Evolutionary conservation across 2,329 filamentous ascomycete genomes (phyloP), one percentile per base, ranked within the genome.

Genomic region (Hymenotorrendiella dingleyae): DNA sequence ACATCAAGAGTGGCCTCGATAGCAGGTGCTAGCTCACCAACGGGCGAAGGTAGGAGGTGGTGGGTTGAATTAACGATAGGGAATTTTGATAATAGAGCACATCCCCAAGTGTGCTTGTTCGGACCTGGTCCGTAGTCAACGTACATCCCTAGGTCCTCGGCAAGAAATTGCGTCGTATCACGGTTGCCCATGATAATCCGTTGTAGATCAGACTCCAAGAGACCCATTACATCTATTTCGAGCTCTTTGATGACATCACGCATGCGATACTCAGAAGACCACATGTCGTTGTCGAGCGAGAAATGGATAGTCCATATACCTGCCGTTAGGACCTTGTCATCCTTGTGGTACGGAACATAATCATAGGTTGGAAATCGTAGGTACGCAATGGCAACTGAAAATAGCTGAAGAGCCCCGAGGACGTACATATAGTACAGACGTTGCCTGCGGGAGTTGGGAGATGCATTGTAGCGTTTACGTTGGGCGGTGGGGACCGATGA

Each of bases 221-320:
- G 76, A n/a, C 93, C 93, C 35, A 98, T 77, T 4, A 98, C 87
- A 60, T 98, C 93, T n/a, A 98, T 70, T 65, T 98, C 93, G n/a
- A 95, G 71, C 58, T 97, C 93, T 59, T 87, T 82, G 65, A 95
- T 83, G 11, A 94, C 72, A 68, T 96, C 84, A 45, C 87, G 84
- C 80, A 95, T 94, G 50, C 93, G 89, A 56, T 86, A 80, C 65
- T 98, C 93, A 0, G 91, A 95, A 8, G 87, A 91, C 88, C 89
- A 97, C 90, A 97, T 96, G 63, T 96, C 86, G 57, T 98, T 97
- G 67, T 98, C 93, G 16, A 98, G 79, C 11, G 86, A 90, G 64
- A 98, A 98, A 68, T 98, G 93, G 43, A 97, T 90, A 0, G 93
- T 98, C 93, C 93, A 98, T 63, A 98, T 97, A 54, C 93, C 93